Evolutionary conservation across 495 filamentous ascomycete genomes (phyloP).

Genomic region (Aspergillus heteromorphus): DNA sequence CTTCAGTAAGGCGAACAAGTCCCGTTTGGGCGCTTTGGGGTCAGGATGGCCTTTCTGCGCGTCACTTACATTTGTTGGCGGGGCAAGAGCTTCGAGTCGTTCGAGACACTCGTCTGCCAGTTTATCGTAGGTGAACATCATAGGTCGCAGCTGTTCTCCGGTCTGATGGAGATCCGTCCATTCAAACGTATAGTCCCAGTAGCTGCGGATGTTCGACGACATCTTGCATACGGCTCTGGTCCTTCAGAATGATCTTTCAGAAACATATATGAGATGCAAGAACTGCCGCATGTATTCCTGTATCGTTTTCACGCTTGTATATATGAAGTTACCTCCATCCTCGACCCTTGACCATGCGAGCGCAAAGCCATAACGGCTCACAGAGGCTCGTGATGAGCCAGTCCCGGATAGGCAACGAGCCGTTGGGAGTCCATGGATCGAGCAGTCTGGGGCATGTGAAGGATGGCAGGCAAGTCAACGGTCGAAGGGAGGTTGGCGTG

Average conservation of each 20-base stretch:
- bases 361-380: not conserved
- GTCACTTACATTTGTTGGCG: slow-evolving; percentile 3
- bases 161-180: slow-evolving; percentile 64
- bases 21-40: slow-evolving; percentile 33
- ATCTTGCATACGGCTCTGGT: slow-evolving; percentile 4
- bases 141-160: slow-evolving; percentile 50
- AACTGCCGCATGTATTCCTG: not conserved
- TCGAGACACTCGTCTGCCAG: slow-evolving; percentile 62
- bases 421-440: slow-evolving; percentile 10
- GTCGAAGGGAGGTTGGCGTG: not conserved
- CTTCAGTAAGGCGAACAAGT: slow-evolving; percentile 58
- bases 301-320: not conserved
- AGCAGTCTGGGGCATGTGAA: slow-evolving; percentile 10
- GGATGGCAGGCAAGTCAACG: not conserved
- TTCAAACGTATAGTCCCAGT: slow-evolving; percentile 66
- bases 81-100: slow-evolving; percentile 52
- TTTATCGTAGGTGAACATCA: slow-evolving; percentile 61
- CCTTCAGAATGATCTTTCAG: not conserved
- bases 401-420: slow-evolving; percentile 5
- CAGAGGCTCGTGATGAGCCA: not conserved
- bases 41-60: slow-evolving; percentile 14
- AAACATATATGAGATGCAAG: not conserved
- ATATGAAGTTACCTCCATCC: not conserved
- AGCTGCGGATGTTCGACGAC: slow-evolving; percentile 22
- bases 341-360: not conserved